These are phyloP conservation scores for Urtica urens DNA, from an alignment of 306 rosid species.

Conservation along the genomic window DNA sequence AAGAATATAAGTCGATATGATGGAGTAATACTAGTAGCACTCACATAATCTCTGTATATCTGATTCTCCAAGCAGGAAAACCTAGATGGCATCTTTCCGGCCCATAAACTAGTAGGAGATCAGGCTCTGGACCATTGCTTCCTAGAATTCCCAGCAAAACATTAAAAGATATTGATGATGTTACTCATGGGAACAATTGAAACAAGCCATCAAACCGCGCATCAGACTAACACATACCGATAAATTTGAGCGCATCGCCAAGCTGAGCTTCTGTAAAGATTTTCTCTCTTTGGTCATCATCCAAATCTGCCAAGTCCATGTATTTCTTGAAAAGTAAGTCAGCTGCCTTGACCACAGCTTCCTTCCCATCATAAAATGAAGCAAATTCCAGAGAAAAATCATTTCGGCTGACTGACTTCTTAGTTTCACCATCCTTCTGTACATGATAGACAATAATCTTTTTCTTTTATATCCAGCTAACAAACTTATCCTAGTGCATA, in stretches of 20 bases:
- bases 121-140: constrained; percentile 64
- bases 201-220: constrained; percentile 14
- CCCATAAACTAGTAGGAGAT: constrained; percentile 75
- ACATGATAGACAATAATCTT: constrained; percentile 15
- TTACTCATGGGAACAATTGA: constrained; percentile 9
- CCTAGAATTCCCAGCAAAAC: constrained; percentile 32
- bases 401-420: constrained; percentile 18
- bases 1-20: background rate
- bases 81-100: constrained; percentile 89
- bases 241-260: constrained; percentile 52
- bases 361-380: constrained; percentile 67
- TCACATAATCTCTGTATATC: constrained; percentile 79
- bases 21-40: constrained; percentile 17
- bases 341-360: constrained; percentile 66
- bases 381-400: constrained; percentile 51
- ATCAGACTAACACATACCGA: constrained; percentile 46
- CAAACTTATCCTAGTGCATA: too few relatives aligned
- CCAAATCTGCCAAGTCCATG: constrained; percentile 26
- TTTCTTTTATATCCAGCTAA: too few relatives aligned
- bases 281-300: constrained; percentile 27
- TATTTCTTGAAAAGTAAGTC: constrained; percentile 49
- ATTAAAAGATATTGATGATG: constrained; percentile 8
- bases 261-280: constrained; percentile 42
- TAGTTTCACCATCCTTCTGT: constrained; percentile 43
- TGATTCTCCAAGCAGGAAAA: constrained; percentile 88